These are phyloP conservation scores for Beauveria scarabaeidicola DNA, from an alignment of 2,329 filamentous ascomycete genomes.

Conservation along the genomic window DNA sequence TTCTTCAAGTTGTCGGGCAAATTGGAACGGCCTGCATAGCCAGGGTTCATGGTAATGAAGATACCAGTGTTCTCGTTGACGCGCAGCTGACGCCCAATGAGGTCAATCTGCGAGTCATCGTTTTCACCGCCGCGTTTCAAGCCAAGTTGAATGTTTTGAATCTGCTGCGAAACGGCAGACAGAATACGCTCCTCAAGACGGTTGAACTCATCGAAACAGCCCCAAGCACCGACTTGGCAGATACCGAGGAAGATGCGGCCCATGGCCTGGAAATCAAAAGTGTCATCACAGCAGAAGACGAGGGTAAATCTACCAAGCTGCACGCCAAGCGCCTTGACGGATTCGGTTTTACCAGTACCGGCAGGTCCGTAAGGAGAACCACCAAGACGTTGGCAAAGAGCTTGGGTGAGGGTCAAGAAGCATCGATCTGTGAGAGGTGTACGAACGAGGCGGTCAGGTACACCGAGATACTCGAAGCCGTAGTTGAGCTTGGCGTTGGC, in stretches of 20 bases:
- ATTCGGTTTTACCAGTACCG: constrained; percentile 97
- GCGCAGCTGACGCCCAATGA: constrained; percentile 80
- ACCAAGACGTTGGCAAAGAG: constrained; percentile 86
- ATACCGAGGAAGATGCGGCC: constrained; percentile 98
- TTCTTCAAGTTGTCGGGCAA: constrained; percentile 99
- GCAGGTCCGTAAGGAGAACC: constrained; percentile 96
- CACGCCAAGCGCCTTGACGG: constrained; percentile 93
- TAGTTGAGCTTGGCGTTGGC: constrained; percentile 93
- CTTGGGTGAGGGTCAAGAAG: constrained; percentile 95
- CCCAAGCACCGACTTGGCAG: constrained; percentile 98
- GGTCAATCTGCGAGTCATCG: constrained; percentile 80
- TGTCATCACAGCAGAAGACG: constrained; percentile 99
- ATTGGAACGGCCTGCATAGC: constrained; percentile 96
- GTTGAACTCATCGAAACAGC: constrained; percentile 99
- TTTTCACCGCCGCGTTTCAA: constrained; percentile 78
- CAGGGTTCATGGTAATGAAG: constrained; percentile 99
- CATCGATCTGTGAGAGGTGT: constrained; percentile 96
- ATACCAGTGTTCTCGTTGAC: constrained; percentile 94
- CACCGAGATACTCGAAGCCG: constrained; percentile 95
- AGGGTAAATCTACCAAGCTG: constrained; percentile 96
- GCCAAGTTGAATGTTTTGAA: constrained; percentile 97
- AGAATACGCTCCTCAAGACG: constrained; percentile 95
- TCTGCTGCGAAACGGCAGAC: constrained; percentile 96
- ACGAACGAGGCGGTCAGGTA: constrained; percentile 89
- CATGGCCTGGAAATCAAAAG: constrained; percentile 99